Conservation (phyloP, 2,329 filamentous ascomycete genomes). For the Neospermospora avenae region DNA sequence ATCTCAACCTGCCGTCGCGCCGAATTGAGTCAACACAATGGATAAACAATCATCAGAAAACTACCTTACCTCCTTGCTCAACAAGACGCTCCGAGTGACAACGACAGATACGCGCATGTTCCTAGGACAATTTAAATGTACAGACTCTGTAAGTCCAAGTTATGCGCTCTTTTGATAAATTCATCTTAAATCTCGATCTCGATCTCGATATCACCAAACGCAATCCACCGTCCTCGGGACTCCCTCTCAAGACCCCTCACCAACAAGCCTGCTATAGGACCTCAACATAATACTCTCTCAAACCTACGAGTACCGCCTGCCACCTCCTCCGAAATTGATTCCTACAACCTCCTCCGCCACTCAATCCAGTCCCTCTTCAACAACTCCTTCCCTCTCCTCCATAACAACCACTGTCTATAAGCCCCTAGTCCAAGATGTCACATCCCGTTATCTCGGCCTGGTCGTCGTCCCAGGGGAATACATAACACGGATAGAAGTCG, state of each 20-base stretch:
- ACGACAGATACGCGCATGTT: conserved; percentile 86
- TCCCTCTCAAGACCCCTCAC: conserved; percentile 7
- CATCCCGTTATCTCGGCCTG: conserved; percentile 80
- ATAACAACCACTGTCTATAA: too few relatives aligned
- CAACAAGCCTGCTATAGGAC: conserved; percentile 52
- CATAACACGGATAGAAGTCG: conserved; percentile 83
- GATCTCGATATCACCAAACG: not conserved
- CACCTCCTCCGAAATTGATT: conserved; percentile 43
- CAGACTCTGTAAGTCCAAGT: conserved; percentile 69
- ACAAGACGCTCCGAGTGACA: conserved; percentile 74
- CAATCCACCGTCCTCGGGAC: not conserved
- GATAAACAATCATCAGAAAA: conserved; percentile 48
- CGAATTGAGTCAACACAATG: conserved; percentile 16
- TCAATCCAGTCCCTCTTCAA: too few relatives aligned
- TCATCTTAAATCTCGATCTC: not conserved
- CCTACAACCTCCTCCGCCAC: conserved; percentile 33
- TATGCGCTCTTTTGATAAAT: not conserved
- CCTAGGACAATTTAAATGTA: conserved; percentile 89
- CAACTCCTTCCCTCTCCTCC: too few relatives aligned
- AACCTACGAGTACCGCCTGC: conserved; percentile 86
- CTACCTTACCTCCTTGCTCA: conserved; percentile 65
- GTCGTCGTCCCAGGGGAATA: conserved; percentile 86
- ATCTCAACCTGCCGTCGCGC: not conserved
- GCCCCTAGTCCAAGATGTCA: conserved; percentile 58
- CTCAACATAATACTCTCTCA: conserved; percentile 82